Conservation (phyloP, 495 filamentous ascomycete species). For the Podospora pseudoanserina region DNA sequence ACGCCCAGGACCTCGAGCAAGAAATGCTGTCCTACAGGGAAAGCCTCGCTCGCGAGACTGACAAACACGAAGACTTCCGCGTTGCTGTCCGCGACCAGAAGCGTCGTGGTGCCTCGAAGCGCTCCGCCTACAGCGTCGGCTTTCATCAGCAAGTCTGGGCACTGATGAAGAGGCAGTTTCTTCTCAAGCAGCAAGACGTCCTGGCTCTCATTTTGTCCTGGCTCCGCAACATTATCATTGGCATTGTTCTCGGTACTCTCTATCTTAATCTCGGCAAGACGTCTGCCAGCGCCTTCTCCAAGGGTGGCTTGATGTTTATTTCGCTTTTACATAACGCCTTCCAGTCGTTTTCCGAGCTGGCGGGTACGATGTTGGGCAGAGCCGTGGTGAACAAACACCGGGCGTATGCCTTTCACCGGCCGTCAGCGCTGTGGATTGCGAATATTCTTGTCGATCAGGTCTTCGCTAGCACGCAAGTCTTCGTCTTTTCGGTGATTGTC, state of each 20-base stretch:
- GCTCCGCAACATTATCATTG: slow-evolving; percentile 70
- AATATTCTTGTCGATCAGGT: slow-evolving; percentile 75
- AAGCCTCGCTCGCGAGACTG: slow-evolving; percentile 56
- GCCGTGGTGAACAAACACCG: slow-evolving; percentile 76
- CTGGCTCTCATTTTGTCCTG: slow-evolving; percentile 71
- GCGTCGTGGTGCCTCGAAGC: slow-evolving; percentile 59
- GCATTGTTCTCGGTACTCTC: slow-evolving; percentile 72
- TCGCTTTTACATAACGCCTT: slow-evolving; percentile 76
- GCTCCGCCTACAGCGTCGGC: slow-evolving; percentile 75
- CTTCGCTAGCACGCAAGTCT: slow-evolving; percentile 62
- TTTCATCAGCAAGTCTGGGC: slow-evolving; percentile 79
- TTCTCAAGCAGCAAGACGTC: slow-evolving; percentile 81
- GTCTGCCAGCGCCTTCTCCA: slow-evolving; percentile 67
- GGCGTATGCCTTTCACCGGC: slow-evolving; percentile 73
- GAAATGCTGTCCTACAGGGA: slow-evolving; percentile 69
- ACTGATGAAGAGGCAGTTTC: slow-evolving; percentile 75
- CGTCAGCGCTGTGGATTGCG: slow-evolving; percentile 73
- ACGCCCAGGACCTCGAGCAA: slow-evolving; percentile 50
- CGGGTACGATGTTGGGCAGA: slow-evolving; percentile 66
- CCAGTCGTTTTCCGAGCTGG: slow-evolving; percentile 71
- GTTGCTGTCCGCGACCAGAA: slow-evolving; percentile 75
- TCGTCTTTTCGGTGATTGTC: slow-evolving; percentile 70
- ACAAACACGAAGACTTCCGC: slow-evolving; percentile 69
- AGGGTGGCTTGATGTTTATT: slow-evolving; percentile 74
- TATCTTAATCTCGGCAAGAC: slow-evolving; percentile 67